These are phyloP conservation scores for Solanum microdontum DNA, from an alignment of 257 asterid species.

Conservation along the genomic window DNA sequence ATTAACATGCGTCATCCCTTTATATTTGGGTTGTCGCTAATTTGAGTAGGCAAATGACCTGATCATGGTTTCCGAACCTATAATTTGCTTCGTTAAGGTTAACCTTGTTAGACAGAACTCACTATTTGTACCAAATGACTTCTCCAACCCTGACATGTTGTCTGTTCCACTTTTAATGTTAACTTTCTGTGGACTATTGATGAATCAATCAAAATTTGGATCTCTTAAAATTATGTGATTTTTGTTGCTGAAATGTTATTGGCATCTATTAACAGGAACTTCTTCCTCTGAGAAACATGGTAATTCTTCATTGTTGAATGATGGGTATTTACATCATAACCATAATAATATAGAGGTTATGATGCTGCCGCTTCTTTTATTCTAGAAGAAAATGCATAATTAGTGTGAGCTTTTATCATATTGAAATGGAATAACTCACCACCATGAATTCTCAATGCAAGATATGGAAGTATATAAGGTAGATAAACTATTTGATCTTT, in stretches of 20 bases:
- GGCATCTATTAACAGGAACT: background rate
- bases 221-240: background rate
- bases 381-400: background rate
- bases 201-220: background rate
- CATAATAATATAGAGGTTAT: background rate
- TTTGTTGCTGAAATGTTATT: background rate
- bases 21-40: background rate
- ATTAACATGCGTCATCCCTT: background rate
- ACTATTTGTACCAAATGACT: background rate
- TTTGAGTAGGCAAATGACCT: background rate
- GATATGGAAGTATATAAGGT: background rate
- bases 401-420: background rate
- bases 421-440: background rate
- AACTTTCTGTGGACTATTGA: background rate
- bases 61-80: background rate
- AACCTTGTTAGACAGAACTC: background rate
- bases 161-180: background rate
- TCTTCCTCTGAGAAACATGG: background rate
- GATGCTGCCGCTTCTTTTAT: background rate
- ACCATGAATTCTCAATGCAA: background rate
- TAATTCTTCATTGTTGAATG: background rate
- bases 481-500: background rate
- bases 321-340: background rate
- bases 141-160: background rate
- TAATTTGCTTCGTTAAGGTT: background rate